Evolutionary conservation across 2,329 filamentous ascomycete genomes (phyloP), one percentile per base, ranked within the genome.

Genomic region (Fusarium abutilonis): DNA sequence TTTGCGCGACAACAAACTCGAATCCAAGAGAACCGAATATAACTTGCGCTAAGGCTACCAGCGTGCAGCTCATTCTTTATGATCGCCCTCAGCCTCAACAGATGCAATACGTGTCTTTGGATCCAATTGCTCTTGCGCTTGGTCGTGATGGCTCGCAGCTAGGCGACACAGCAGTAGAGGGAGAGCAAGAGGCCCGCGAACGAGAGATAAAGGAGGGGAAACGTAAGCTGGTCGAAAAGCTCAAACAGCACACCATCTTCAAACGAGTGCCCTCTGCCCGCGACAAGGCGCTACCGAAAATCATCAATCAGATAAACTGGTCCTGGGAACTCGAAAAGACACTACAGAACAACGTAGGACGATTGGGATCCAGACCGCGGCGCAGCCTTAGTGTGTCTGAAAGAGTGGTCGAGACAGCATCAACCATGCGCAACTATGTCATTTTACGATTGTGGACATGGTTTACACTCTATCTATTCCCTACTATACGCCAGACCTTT

Each of bases 41-140:
- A 57, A 87, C 86, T 53, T 96, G 91, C 55, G 83, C 88, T 43
- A 84, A 85, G 60, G 86, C 87, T 6, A 82, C 90, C 17, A 92
- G 88, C 41, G 86, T 96, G 41, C 95, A 99, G 73, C 85, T 97
- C 40, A 90, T 98, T 55, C 82, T 96, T 54, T 99, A 96, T 76
- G 88, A 97, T 69, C 84, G 93, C 42, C 95, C 95, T 1, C 85
- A 90, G 53, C 94, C 95, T 0, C 87, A 84, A 29, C 86, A 88
- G 52, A 98, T 99, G 95, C 94, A 99, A 76, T 99, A 98, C 75
- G 89, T 98, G 68, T 99, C 95, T 1, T 81, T 97, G 17, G 86
- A 87, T 26, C 94, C 95, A 0, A 98, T 99, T 47, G 89, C 93
- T 1, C 82, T 99, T 38, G 93, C 93, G 1, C 80, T 99, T 13